phyloP scores from a whole-genome alignment of 1,139 yeast species.

The Sugiyamaella xylanicola region DNA sequence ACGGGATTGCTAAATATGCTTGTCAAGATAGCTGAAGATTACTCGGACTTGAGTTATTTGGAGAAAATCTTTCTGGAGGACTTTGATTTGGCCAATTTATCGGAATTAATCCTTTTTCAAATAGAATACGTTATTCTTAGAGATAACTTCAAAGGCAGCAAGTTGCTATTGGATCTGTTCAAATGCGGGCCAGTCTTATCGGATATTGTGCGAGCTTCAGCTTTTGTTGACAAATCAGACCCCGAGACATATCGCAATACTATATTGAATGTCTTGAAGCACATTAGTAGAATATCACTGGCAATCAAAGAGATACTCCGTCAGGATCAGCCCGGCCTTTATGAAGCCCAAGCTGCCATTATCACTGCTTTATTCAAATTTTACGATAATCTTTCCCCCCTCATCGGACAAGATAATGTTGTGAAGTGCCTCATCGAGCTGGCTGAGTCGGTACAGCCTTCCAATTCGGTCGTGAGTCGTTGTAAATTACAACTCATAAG shows the following conservation, averaged over 20 bases:
- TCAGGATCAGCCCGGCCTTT: slow-evolving; percentile 30
- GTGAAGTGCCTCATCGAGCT: slow-evolving; percentile 37
- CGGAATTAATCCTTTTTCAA: slow-evolving; percentile 10
- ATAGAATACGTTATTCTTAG: slow-evolving; percentile 7
- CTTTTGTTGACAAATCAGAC: slow-evolving; percentile 36
- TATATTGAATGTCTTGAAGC: slow-evolving; percentile 27
- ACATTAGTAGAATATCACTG: slow-evolving; percentile 32
- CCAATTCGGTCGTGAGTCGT: slow-evolving; percentile 51
- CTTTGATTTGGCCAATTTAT: slow-evolving; percentile 2
- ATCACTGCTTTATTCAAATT: slow-evolving; percentile 31
- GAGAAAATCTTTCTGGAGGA: slow-evolving; percentile 7
- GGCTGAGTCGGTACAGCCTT: slow-evolving; percentile 35
- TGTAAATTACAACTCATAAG: slow-evolving; percentile 62
- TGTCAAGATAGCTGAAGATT: background rate
- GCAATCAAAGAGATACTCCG: slow-evolving; percentile 31
- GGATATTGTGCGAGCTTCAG: slow-evolving; percentile 37
- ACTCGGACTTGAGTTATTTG: slow-evolving; percentile 3
- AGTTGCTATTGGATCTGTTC: slow-evolving; percentile 8
- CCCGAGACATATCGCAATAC: slow-evolving; percentile 31
- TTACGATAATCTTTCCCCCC: slow-evolving; percentile 30
- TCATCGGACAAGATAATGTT: slow-evolving; percentile 35
- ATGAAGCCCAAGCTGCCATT: slow-evolving; percentile 32
- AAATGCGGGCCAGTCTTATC: slow-evolving; percentile 27
- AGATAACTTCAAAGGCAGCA: background rate
- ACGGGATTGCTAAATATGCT: slow-evolving; percentile 9